Conservation (phyloP, 768 basidiomycete species). For the Zangia roseola region DNA sequence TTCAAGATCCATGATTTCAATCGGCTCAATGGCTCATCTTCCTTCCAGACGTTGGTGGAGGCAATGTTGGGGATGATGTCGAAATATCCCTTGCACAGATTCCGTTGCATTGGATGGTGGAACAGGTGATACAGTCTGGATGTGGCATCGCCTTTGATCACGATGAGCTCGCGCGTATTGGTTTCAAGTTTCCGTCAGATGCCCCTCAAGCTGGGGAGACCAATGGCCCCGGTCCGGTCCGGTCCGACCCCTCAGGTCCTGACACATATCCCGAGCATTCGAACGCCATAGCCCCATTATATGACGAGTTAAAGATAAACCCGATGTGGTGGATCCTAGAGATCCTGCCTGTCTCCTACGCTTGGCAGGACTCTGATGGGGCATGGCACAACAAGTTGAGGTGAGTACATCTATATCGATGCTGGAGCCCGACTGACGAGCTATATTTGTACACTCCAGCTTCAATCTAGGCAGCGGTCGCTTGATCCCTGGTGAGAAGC, state of each 20-base stretch:
- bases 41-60: constrained; percentile 67
- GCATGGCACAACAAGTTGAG: constrained; percentile 53
- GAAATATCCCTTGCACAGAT: constrained; percentile 52
- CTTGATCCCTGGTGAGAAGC: constrained; percentile 41
- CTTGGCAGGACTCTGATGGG: constrained; percentile 56
- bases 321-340: constrained; percentile 74
- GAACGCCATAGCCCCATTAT: constrained; percentile 47
- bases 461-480: constrained; percentile 59
- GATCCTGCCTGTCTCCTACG: constrained; percentile 51
- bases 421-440: neutral
- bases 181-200: constrained; percentile 27
- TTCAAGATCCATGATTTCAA: neutral
- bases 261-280: constrained; percentile 11
- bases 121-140: constrained; percentile 54
- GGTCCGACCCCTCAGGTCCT: neutral
- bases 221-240: neutral
- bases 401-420: constrained; percentile 38
- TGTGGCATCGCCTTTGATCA: constrained; percentile 61
- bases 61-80: constrained; percentile 44
- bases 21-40: neutral
- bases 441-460: constrained; percentile 9
- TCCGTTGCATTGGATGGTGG: constrained; percentile 77
- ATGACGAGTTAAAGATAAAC: constrained; percentile 48
- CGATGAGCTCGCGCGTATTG: constrained; percentile 43
- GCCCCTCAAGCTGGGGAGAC: constrained; percentile 3